phyloP scores from a whole-genome alignment of 2,329 filamentous ascomycete genomes.

The Verticillium longisporum region DNA sequence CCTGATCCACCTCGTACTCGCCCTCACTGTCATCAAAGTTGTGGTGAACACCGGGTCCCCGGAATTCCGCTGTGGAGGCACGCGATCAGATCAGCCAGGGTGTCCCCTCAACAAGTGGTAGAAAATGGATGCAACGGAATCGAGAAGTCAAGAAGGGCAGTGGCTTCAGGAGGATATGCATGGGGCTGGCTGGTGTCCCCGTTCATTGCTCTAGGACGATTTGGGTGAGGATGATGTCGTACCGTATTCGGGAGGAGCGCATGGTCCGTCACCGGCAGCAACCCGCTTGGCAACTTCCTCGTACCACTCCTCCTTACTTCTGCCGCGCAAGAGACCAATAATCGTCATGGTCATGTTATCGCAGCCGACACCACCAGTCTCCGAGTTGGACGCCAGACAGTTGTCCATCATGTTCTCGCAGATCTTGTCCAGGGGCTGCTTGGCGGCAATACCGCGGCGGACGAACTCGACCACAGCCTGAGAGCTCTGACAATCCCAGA shows the following conservation, averaged over 20 bases:
- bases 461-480: slow-evolving; percentile 97
- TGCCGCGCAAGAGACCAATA: slow-evolving; percentile 81
- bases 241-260: slow-evolving; percentile 98
- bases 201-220: slow-evolving; percentile 8
- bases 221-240: slow-evolving; percentile 41
- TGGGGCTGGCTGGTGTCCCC: background rate
- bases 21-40: slow-evolving; percentile 75
- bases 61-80: slow-evolving; percentile 64
- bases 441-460: slow-evolving; percentile 88
- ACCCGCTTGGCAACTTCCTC: slow-evolving; percentile 90
- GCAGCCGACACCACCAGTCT: slow-evolving; percentile 94
- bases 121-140: background rate
- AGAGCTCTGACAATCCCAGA: slow-evolving; percentile 99
- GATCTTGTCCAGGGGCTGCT: slow-evolving; percentile 89
- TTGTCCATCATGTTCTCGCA: slow-evolving; percentile 99
- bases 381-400: slow-evolving; percentile 93
- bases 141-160: background rate
- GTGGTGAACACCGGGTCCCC: slow-evolving; percentile 74
- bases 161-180: background rate
- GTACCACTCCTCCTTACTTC: slow-evolving; percentile 97
- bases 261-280: slow-evolving; percentile 93
- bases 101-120: background rate
- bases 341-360: slow-evolving; percentile 99
- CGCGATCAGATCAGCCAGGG: slow-evolving; percentile 9
- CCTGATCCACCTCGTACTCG: slow-evolving; percentile 69